Base-by-base conservation (phyloP, 805 yeast species). In the Starmerella stellata region DNA sequence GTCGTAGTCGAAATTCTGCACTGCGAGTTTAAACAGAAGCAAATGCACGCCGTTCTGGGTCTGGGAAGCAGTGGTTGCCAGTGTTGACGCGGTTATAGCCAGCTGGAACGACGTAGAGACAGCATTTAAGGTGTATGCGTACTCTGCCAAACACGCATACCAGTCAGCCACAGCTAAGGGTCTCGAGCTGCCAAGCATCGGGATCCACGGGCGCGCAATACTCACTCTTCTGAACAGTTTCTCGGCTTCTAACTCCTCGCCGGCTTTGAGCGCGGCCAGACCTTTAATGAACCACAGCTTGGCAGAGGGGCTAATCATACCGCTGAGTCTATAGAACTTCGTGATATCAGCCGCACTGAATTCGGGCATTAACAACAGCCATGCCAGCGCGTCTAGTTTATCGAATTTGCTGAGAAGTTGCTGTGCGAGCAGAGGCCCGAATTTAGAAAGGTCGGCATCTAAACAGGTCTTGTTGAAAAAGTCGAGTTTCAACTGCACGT, bases 131-230 rank as follows among this genome's bases (percentile, higher is more conserved):
- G 34, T 8, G 13, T 24, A 11, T 2, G 48, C 47, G 27, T 38
- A 40, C 24, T 38, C 23, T 8, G 47, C 42, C 1, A 38, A 35
- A 5, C 35, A n/a, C 4, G 27, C 32, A 15, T 40, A 39, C 47
- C 47, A 45, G 4, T 28, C 39, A 2, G 42, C 36, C 27, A 35
- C 34, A n/a, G 9, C 34, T 34, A 3, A n/a, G n/a, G 3, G 48
- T 47, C 17, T 18, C 21, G 5, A 31, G 25, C 2, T 35, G 46
- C n/a, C n/a, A 4, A 25, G 20, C n/a, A 16, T 2, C n/a, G 13
- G 8, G 17, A 43, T 37, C 48, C 48, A 44, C 11, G 44, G 38
- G 19, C 36, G 32, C 17, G 43, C 27, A 8, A 40, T 34, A 21
- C 44, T 40, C 4, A 36, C 41, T 2, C 21, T 31, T 27, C 37